Base-by-base conservation (phyloP, 1,139 yeast genomes). In the Kodamaea sp. region DNA sequence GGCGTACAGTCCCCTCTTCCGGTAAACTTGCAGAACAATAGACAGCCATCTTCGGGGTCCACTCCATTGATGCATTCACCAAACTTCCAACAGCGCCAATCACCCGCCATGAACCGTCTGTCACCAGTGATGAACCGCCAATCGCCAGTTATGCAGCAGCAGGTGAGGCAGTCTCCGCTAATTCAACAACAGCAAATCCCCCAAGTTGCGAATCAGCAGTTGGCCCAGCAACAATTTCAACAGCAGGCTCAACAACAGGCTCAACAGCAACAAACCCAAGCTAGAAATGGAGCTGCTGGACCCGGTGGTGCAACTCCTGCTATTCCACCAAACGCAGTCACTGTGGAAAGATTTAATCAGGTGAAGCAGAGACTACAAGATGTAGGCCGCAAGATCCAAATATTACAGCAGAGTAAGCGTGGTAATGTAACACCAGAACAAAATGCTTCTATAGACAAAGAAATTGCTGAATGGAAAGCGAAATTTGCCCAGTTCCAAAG, bases 321-420 rank as follows among this genome's bases (percentile, higher is more conserved):
- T 8, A 42, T 42, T 22, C 70, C 66, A 10, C 47, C 55, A 8
- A 55, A 47, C 34, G 57, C 61, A 3, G 67, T 66, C 4, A 65
- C 74, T 0, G 53, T 65, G 10, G 74, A 70, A 39, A 59, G 63
- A 28, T 70, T 65, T 50, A 66, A 67, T 37, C 66, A 61, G 33
- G 68, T 69, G n/a, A 62, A 64, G 32, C 56, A 57, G 7, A 52
- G 65, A 23, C 51, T 70, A 21, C 59, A 55, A 29, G 77, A 70
- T 32, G 66, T 74, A 37, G 72, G 70, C 32, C 61, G 70, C 24
- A 75, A 70, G 48, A 57, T 55, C 27, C 49, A 45, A 26, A 52
- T 56, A 3, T 54, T 68, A 24, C 66, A 63, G 26, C 55, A 56
- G n/a, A 61, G 62, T 25, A 63, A 62, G 32, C 53, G 43, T 18